Conservation (phyloP, 2,329 filamentous ascomycete species). For the Ascochyta pisi region DNA sequence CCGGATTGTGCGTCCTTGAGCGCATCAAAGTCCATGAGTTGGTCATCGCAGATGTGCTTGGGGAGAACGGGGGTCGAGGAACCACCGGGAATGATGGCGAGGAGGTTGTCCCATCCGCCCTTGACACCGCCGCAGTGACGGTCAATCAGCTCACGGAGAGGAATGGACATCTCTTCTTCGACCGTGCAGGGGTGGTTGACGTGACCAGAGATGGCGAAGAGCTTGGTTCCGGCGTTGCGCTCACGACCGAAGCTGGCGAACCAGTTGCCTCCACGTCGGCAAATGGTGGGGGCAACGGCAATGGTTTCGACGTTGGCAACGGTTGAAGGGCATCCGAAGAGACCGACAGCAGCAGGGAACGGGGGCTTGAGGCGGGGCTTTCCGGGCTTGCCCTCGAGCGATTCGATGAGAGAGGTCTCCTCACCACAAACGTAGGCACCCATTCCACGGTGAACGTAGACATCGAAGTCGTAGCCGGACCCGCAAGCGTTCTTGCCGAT, state of each 20-base stretch:
- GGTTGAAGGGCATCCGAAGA: constrained; percentile 97
- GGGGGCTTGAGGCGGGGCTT: constrained; percentile 99
- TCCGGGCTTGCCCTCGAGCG: constrained; percentile 96
- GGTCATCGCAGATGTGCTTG: constrained; percentile 87
- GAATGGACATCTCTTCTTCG: constrained; percentile 99
- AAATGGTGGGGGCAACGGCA: constrained; percentile 93
- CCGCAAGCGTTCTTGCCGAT: constrained; percentile 99
- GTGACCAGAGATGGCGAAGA: constrained; percentile 97
- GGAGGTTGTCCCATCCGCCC: constrained; percentile 97
- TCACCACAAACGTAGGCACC: constrained; percentile 98
- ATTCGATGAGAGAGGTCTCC: constrained; percentile 97
- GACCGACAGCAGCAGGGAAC: constrained; percentile 94
- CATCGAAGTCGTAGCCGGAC: constrained; percentile 96
- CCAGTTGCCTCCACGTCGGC: constrained; percentile 89
- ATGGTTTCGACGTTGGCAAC: constrained; percentile 98
- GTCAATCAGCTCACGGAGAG: constrained; percentile 93
- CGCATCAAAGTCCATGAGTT: constrained; percentile 98
- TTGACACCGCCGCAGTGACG: constrained; percentile 97
- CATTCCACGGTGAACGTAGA: constrained; percentile 94
- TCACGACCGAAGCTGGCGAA: constrained; percentile 94
- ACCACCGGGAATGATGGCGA: constrained; percentile 93
- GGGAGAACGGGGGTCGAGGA: constrained; percentile 96
- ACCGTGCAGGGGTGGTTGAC: constrained; percentile 99
- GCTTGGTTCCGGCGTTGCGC: constrained; percentile 95
- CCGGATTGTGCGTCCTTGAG: constrained; percentile 98